Evolutionary conservation across 2,329 filamentous ascomycete genomes (phyloP).

Genomic region (Cordyceps cateniannulata): DNA sequence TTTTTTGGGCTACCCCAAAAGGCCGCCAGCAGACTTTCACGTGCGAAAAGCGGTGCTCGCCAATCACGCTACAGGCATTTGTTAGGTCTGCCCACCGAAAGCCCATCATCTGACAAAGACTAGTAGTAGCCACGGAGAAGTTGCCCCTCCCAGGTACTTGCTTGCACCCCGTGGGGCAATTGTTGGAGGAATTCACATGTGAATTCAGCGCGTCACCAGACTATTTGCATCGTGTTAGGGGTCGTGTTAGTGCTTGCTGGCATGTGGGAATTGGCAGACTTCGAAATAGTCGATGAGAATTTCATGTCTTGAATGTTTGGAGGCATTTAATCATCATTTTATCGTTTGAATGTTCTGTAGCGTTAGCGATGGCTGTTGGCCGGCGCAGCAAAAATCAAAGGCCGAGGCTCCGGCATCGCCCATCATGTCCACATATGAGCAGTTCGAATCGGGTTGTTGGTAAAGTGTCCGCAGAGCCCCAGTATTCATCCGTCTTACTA

Average conservation of each 20-base stretch:
- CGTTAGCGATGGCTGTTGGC: neutral
- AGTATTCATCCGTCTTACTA: neutral
- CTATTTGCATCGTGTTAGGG: neutral
- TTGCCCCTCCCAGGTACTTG: neutral
- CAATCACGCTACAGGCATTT: conserved; percentile 8
- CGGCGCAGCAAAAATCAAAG: neutral
- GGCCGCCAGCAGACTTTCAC: neutral
- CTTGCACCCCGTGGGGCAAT: neutral
- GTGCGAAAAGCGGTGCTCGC: conserved; percentile 1
- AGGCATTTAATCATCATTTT: neutral
- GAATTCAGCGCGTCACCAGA: neutral
- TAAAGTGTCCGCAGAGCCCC: neutral
- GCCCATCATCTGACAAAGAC: conserved; percentile 8
- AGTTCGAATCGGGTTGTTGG: neutral
- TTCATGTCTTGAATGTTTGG: neutral
- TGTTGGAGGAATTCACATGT: conserved; percentile 6
- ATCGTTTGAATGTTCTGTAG: neutral
- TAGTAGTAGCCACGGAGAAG: neutral
- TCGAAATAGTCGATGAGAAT: neutral
- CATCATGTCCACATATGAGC: neutral
- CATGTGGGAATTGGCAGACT: conserved; percentile 7
- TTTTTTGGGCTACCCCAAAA: conserved; percentile 1
- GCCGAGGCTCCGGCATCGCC: conserved; percentile 9
- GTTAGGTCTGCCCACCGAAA: neutral
- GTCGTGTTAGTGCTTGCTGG: neutral